Conservation (phyloP, 2,329 filamentous ascomycete genomes). For the Hymenoscyphus infarciens region DNA sequence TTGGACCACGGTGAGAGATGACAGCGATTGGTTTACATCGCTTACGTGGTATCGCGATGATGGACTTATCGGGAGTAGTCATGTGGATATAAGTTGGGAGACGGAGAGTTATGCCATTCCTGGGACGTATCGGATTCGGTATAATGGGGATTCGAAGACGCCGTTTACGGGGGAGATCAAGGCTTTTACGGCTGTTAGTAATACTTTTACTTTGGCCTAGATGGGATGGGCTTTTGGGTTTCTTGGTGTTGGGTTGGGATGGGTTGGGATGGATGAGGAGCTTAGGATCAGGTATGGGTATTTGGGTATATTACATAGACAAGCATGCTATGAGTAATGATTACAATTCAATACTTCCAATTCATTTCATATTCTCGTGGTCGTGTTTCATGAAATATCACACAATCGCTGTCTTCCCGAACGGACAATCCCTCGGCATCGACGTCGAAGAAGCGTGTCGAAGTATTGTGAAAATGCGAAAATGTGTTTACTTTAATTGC, state of each 20-base stretch:
- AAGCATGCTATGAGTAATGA: background rate
- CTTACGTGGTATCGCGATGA: slow-evolving; percentile 76
- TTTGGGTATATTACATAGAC: background rate
- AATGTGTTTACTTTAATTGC: too few species aligned
- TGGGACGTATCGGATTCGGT: slow-evolving; percentile 75
- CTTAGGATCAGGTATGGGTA: background rate
- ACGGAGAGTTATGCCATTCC: slow-evolving; percentile 55
- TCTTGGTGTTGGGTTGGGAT: background rate
- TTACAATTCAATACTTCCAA: background rate
- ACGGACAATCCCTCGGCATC: too few species aligned
- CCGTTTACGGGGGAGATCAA: slow-evolving; percentile 55
- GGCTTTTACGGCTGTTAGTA: slow-evolving; percentile 60
- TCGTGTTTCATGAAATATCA: too few species aligned
- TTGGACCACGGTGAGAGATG: slow-evolving; percentile 68
- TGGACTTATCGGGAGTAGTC: slow-evolving; percentile 67
- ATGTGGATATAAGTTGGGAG: slow-evolving; percentile 79
- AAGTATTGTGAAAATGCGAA: too few species aligned
- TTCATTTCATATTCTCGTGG: too few species aligned
- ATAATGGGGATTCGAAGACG: slow-evolving; percentile 79
- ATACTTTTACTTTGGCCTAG: slow-evolving; percentile 2
- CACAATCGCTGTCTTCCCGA: too few species aligned
- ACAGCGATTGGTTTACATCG: slow-evolving; percentile 79
- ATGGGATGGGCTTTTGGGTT: background rate
- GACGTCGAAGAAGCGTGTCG: too few species aligned
- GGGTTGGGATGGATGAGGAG: background rate